phyloP scores from a whole-genome alignment of 1,284 basidiomycete species.

The Cystobasidium pallidum region DNA sequence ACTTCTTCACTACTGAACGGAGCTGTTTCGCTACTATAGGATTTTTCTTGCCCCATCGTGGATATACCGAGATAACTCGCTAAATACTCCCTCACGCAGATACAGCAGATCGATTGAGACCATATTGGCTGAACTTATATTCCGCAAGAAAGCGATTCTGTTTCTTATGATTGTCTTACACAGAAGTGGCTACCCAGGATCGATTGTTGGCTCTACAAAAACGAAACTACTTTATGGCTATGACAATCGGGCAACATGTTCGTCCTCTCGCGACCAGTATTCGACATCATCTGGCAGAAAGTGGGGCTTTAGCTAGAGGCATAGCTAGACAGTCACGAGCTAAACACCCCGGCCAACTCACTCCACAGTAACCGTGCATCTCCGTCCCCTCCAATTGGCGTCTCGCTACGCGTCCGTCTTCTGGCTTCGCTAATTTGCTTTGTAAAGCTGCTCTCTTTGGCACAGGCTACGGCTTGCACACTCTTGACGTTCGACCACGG shows the following conservation, averaged over 20 bases:
- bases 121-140: no score
- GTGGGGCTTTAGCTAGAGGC: background rate
- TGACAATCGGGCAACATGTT: background rate
- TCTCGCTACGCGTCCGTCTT: background rate
- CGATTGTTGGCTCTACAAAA: background rate
- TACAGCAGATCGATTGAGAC: no score
- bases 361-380: background rate
- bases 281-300: conserved; percentile 28
- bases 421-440: conserved; percentile 49
- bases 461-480: conserved; percentile 46
- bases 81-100: no score
- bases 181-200: no score
- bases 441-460: conserved; percentile 53
- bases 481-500: conserved; percentile 39
- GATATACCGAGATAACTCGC: no score
- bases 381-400: background rate
- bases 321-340: background rate
- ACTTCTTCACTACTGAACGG: background rate
- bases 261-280: conserved; percentile 22
- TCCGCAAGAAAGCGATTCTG: no score
- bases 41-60: no score
- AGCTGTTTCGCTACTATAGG: background rate
- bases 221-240: background rate
- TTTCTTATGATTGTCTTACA: no score
- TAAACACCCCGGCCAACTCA: background rate